Percentiles rank a stretch among this genome's conserved stretches.
phyloP scores from a whole-genome alignment of 495 filamentous ascomycete genomes.

The Lasiosphaeria miniovina region DNA sequence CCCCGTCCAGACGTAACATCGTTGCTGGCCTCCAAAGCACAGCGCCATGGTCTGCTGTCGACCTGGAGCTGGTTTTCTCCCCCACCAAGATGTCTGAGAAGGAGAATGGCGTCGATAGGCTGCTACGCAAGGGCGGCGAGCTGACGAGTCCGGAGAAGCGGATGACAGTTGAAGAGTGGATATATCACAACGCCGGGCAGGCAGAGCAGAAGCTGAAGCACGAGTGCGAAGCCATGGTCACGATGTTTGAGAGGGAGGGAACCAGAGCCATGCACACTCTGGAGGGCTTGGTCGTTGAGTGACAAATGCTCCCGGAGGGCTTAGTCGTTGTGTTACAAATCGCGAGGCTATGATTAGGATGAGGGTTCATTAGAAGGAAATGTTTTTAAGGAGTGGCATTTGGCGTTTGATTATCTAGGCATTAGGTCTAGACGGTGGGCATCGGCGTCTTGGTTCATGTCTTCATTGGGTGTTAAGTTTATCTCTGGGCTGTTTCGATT shows the following conservation, averaged over 20 bases:
- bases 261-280: conserved; percentile 68
- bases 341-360: too few relatives aligned
- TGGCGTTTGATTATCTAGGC: too few relatives aligned
- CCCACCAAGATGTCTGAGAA: conserved; percentile 53
- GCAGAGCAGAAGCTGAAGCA: conserved; percentile 73
- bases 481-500: too few relatives aligned
- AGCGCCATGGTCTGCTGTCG: conserved; percentile 68
- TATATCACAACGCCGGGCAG: conserved; percentile 70
- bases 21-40: conserved; percentile 56
- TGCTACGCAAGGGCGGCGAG: conserved; percentile 47
- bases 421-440: too few relatives aligned
- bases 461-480: too few relatives aligned
- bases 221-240: conserved; percentile 79
- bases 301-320: background rate
- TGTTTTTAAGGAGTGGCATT: too few relatives aligned
- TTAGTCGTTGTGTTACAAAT: background rate
- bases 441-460: too few relatives aligned
- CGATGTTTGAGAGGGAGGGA: conserved; percentile 78
- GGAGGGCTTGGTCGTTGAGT: conserved; percentile 63
- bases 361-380: too few relatives aligned
- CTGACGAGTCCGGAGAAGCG: conserved; percentile 75
- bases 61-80: conserved; percentile 63
- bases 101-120: conserved; percentile 40
- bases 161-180: conserved; percentile 94
- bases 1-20: conserved; percentile 63